A percentile compares a stretch with the other conserved stretches of the same genome.
Evolutionary conservation across 306 rosid species (phyloP).

Genomic region (Dalbergia cultrata): DNA sequence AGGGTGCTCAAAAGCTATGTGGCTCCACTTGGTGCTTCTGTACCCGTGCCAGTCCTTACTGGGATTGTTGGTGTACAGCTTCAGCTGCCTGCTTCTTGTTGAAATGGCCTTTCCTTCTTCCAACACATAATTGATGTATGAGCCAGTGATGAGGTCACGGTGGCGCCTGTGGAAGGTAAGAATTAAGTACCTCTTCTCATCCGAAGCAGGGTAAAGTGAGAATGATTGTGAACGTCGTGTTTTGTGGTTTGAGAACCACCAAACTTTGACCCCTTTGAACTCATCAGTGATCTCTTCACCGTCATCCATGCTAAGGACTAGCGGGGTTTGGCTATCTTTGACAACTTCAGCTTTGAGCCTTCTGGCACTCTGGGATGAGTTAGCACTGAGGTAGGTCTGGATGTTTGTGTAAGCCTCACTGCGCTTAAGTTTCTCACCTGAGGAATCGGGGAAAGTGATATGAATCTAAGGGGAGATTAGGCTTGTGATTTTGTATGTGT

Average conservation of each 20-base stretch:
- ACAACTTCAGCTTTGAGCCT: constrained; percentile 61
- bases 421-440: constrained; percentile 35
- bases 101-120: constrained; percentile 35
- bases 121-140: constrained; percentile 55
- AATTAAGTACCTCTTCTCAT: constrained; percentile 44
- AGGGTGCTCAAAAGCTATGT: constrained; percentile 65
- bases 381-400: constrained; percentile 51
- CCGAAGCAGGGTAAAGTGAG: constrained; percentile 38
- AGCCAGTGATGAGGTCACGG: constrained; percentile 44
- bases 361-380: constrained; percentile 47
- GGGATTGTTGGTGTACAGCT: constrained; percentile 57
- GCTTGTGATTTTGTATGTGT: background rate
- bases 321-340: constrained; percentile 48
- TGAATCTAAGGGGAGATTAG: constrained; percentile 56
- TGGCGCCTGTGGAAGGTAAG: constrained; percentile 58
- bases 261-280: constrained; percentile 48
- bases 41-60: constrained; percentile 22
- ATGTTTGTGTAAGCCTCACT: constrained; percentile 54
- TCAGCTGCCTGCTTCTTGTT: constrained; percentile 19
- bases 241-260: constrained; percentile 56
- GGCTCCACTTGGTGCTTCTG: constrained; percentile 59
- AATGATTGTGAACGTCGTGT: background rate
- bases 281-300: constrained; percentile 61
- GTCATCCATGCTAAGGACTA: constrained; percentile 59
- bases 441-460: constrained; percentile 52